Evolutionary conservation across 306 rosid genomes (phyloP).

Genomic region (Macrotyloma uniflorum): DNA sequence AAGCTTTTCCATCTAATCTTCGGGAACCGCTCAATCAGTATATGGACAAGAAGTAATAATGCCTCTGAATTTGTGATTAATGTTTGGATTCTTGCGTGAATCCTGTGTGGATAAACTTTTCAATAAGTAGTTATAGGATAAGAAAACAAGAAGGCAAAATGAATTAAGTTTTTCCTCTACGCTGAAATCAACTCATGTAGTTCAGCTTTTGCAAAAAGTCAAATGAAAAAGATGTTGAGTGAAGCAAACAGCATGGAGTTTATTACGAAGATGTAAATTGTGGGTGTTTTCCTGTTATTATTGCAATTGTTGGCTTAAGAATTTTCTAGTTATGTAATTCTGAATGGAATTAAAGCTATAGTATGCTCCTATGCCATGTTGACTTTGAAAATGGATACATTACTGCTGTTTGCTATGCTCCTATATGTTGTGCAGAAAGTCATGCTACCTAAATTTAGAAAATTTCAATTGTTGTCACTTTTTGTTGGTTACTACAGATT

Average conservation of each 20-base stretch:
- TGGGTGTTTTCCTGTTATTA: neutral
- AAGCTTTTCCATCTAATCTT: constrained; percentile 75
- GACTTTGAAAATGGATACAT: neutral
- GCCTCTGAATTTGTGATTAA: neutral
- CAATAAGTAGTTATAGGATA: too few species aligned
- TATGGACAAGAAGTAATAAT: constrained; percentile 67
- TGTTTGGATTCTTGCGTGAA: neutral
- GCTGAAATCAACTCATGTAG: too few species aligned
- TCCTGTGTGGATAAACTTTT: too few species aligned
- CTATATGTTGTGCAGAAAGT: constrained; percentile 13
- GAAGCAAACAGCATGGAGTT: neutral
- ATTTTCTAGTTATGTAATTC: constrained; percentile 15
- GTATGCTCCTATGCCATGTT: neutral
- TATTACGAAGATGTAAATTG: constrained; percentile 6
- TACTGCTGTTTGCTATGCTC: neutral
- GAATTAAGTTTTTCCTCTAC: too few species aligned
- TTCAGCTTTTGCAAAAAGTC: too few species aligned
- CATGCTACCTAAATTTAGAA: constrained; percentile 15
- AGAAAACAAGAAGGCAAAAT: too few species aligned
- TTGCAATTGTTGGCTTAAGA: neutral
- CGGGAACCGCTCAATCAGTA: constrained; percentile 79
- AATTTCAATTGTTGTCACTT: neutral
- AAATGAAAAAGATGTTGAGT: too few species aligned
- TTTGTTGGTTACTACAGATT: neutral
- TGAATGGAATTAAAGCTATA: neutral